Evolutionary conservation across 768 basidiomycete species (phyloP).

Genomic region (Melanogaster broomeanus): DNA sequence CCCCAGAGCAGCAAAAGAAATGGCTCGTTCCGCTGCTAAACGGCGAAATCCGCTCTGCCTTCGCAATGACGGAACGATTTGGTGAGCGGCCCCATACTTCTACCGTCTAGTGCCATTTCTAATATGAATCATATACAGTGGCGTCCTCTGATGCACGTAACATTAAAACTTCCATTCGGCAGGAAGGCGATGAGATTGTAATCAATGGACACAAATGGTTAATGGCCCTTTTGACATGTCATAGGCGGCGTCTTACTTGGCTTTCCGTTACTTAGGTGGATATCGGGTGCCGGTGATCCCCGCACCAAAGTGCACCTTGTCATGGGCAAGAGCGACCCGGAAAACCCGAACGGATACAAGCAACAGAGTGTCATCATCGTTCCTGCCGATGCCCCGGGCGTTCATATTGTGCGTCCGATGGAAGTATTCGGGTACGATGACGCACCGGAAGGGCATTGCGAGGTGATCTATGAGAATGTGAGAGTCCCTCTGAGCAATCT

Average conservation of each 20-base stretch:
- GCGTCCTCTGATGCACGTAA: constrained; percentile 97
- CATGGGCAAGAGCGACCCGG: constrained; percentile 92
- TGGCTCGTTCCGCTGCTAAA: constrained; percentile 89
- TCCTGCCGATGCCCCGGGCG: constrained; percentile 84
- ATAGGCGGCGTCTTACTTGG: constrained; percentile 14
- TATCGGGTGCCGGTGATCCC: constrained; percentile 95
- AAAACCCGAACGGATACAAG: constrained; percentile 69
- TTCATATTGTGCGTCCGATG: constrained; percentile 91
- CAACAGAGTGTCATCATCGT: constrained; percentile 96
- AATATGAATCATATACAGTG: constrained; percentile 39
- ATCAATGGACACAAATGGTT: constrained; percentile 98
- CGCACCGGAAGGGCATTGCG: constrained; percentile 95
- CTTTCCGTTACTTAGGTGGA: constrained; percentile 66
- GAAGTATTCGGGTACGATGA: constrained; percentile 93
- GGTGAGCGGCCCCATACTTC: constrained; percentile 44
- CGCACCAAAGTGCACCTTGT: constrained; percentile 88
- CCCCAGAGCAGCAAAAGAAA: constrained; percentile 83
- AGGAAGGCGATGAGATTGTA: constrained; percentile 85
- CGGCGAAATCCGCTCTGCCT: constrained; percentile 92
- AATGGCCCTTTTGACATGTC: constrained; percentile 3
- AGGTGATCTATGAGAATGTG: constrained; percentile 93
- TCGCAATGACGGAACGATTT: constrained; percentile 96
- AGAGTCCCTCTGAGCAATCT: constrained; percentile 82
- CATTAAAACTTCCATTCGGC: constrained; percentile 82
- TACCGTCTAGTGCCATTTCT: constrained; percentile 6